Evolutionary conservation across 352 stramenopile species (phyloP), one percentile per base, ranked within the genome.

Genomic region (Phytopythium mirpurense): DNA sequence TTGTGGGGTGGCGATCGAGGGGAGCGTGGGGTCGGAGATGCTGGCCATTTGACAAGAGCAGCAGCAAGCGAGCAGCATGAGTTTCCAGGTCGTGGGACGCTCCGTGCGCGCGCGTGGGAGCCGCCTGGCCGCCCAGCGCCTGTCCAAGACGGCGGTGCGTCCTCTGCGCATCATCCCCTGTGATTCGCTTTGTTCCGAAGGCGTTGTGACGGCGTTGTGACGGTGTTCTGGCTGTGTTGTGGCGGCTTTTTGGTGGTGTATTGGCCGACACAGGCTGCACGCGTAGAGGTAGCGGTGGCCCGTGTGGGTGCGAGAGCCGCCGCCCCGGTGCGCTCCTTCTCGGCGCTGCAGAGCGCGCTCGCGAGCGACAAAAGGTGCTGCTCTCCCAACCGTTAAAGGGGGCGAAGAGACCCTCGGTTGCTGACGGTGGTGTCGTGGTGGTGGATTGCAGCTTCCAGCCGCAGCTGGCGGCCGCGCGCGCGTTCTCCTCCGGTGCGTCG

Each of bases 401-500:
- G n/a, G n/a, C n/a, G n/a, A n/a, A n/a, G n/a, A n/a, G n/a, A n/a
- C n/a, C n/a, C n/a, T n/a, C n/a, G n/a, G n/a, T n/a, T n/a, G n/a
- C 36, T 43, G 26, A 63, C 1, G 27, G 2, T 7, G 26, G 27
- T 9, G 44, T 21, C 24, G 8, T 45, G 34, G 24, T 26, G n/a
- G 18, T 43, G 24, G 15, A 31, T 1, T 50, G 29, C 34, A 80
- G 63, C 40, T 63, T 67, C 51, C 37, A 52, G 51, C 57, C 60
- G 23, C 67, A 68, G 53, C 51, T 59, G 37, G 56, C 44, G 34
- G 27, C 64, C 23, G 45, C 48, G 31, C 73, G 76, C 53, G 51
- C 68, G 32, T 83, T 87, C 60, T 83, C 72, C 21, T 71, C 70
- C 6, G 63, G 72, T 86, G 59, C n/a, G 59, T 37, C n/a, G 15